phyloP scores from a whole-genome alignment of 176 grass and related monocot species.

The Avena insularis region DNA sequence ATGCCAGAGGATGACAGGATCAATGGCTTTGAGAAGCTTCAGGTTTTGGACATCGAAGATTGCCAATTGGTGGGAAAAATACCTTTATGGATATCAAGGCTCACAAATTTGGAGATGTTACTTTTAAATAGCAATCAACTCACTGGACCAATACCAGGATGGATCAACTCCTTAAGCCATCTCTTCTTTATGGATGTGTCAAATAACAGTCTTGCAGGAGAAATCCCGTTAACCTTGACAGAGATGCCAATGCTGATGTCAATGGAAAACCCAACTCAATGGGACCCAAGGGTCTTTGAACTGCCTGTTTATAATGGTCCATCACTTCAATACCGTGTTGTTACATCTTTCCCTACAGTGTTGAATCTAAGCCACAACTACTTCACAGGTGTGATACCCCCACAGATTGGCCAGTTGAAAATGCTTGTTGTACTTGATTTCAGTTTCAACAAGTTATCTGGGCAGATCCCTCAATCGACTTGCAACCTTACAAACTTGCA shows the following conservation, averaged over 20 bases:
- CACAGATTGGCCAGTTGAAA: neutral
- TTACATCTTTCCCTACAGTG: neutral
- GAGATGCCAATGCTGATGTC: constrained; percentile 26
- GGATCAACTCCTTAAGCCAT: neutral
- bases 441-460: constrained; percentile 33
- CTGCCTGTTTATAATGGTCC: neutral
- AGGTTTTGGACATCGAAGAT: neutral
- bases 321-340: constrained; percentile 8
- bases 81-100: constrained; percentile 47
- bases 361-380: constrained; percentile 12
- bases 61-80: constrained; percentile 3
- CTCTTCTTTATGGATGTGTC: constrained; percentile 43
- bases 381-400: neutral
- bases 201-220: constrained; percentile 25
- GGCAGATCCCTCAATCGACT: constrained; percentile 14
- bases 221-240: neutral
- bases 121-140: neutral
- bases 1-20: neutral
- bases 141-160: constrained; percentile 22
- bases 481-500: constrained; percentile 44
- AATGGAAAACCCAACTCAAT: neutral
- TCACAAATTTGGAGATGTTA: constrained; percentile 28
- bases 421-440: neutral
- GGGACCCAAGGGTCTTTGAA: constrained; percentile 8
- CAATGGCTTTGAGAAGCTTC: constrained; percentile 46